Base-by-base conservation (phyloP, 208 protist genomes). In the Crithidia expoeki region DNA sequence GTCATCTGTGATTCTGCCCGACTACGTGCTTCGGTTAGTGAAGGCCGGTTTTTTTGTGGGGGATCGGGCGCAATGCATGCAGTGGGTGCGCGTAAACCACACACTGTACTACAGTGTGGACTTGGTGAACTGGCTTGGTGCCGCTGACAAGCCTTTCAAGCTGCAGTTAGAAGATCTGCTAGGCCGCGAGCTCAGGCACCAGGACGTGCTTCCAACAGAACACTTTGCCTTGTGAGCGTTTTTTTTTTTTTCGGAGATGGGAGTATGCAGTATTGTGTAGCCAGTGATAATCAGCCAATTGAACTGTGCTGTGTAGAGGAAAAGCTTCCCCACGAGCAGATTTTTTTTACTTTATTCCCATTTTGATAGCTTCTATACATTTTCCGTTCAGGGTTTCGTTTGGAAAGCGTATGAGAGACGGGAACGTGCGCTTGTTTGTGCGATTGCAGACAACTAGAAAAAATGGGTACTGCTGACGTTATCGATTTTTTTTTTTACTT, bases 21-120 rank as follows among this genome's bases (percentile, higher is more conserved):
- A 88, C 68, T 74, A 93, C 75, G 76, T 93, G 19, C 57, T 89
- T 7, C 74, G 76, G 2, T 33, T 96, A 11, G 76, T 94, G 32
- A 91, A 93, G 76, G 79, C 88, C 0, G 86, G 84, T 36, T 96
- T 96, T 72, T 92, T 77, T 57, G 71, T 79, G 58, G 80, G 86
- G 30, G 83, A 85, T 25, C 72, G 56, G 23, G 74, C 49, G 27
- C 76, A 90, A 64, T 82, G 78, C 32, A 25, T 92, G 19, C 55
- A 76, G 49, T 96, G 91, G 89, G 57, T 96, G 73, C 72, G 76
- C 47, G 21, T 51, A 44, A 65, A 87, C 46, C 91, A 96, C 58
- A 50, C 68, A 2, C 16, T 58, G 11, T 96, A 96, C 75, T 68
- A 73, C 62, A 66, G 79, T 27, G 80, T 65, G 16, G 91, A 94